Evolutionary conservation across 2,329 filamentous ascomycete species (phyloP).

Genomic region (Curvularia hawaiiensis): DNA sequence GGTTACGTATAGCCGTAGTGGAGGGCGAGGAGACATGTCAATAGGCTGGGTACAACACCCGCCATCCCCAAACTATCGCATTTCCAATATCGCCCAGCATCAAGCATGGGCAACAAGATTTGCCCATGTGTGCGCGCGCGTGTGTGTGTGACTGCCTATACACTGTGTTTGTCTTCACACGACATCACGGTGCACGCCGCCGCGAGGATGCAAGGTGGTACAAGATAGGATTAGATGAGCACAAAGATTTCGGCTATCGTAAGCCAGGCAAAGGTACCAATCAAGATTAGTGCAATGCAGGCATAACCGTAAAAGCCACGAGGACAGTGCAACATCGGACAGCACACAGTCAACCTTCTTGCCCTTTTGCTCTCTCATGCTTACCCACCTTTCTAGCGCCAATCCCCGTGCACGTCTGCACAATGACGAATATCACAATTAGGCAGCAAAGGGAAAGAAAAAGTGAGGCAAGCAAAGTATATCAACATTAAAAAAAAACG

Average conservation of each 20-base stretch:
- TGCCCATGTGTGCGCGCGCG: background rate
- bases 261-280: background rate
- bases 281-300: conserved; percentile 1
- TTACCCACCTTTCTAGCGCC: background rate
- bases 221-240: background rate
- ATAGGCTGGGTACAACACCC: conserved; percentile 3
- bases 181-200: background rate
- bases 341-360: background rate
- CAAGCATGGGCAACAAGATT: background rate
- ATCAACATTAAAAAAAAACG: background rate
- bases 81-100: background rate
- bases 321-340: background rate
- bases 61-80: background rate
- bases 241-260: background rate
- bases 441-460: background rate
- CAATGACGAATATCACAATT: background rate
- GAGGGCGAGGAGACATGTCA: conserved; percentile 2
- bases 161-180: background rate
- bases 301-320: conserved; percentile 1
- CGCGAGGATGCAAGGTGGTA: background rate
- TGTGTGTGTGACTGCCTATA: background rate
- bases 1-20: background rate
- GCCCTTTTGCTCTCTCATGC: background rate
- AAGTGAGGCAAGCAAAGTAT: background rate
- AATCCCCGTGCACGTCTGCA: background rate